Percentiles rank a stretch among this genome's conserved stretches.
These are phyloP conservation scores for Colletotrichum tabaci DNA, from an alignment of 2,329 filamentous ascomycete species.

Conservation along the genomic window DNA sequence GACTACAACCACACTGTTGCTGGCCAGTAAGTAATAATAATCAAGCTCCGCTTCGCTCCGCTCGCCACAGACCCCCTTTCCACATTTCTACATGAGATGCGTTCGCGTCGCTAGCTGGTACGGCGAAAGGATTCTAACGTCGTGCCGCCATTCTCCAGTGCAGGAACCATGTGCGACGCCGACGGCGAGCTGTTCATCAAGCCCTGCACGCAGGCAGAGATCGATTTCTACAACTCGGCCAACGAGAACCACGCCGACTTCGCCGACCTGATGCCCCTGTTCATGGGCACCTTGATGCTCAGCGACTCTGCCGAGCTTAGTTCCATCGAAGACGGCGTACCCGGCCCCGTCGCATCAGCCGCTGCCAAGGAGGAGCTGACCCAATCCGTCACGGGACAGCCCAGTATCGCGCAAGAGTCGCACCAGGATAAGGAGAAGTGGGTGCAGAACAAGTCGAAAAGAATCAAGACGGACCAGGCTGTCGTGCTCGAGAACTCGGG, in stretches of 20 bases:
- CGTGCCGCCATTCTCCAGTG: slow-evolving; percentile 66
- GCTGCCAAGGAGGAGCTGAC: slow-evolving; percentile 54
- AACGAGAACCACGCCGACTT: slow-evolving; percentile 78
- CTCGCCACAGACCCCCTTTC: slow-evolving; percentile 1
- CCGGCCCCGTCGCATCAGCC: slow-evolving; percentile 58
- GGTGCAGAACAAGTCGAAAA: slow-evolving; percentile 66
- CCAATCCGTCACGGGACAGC: slow-evolving; percentile 52
- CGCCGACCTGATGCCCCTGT: slow-evolving; percentile 85
- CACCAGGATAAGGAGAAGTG: slow-evolving; percentile 52
- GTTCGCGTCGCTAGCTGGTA: not conserved
- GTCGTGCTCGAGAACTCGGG: slow-evolving; percentile 90
- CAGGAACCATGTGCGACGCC: slow-evolving; percentile 88
- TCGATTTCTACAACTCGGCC: slow-evolving; percentile 89
- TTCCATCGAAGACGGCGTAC: slow-evolving; percentile 64
- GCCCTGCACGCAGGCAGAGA: slow-evolving; percentile 88
- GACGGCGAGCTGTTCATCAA: slow-evolving; percentile 93
- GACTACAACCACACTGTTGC: slow-evolving; percentile 84
- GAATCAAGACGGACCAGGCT: slow-evolving; percentile 83
- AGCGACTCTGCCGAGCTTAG: slow-evolving; percentile 65
- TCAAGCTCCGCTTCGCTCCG: not conserved
- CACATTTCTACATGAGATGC: slow-evolving; percentile 3
- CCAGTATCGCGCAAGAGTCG: slow-evolving; percentile 44
- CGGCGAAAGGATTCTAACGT: slow-evolving; percentile 4
- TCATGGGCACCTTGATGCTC: slow-evolving; percentile 85
- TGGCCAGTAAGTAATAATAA: slow-evolving; percentile 79